These are phyloP conservation scores for Bacidia gigantensis DNA, from an alignment of 495 filamentous ascomycete genomes.

Conservation along the genomic window DNA sequence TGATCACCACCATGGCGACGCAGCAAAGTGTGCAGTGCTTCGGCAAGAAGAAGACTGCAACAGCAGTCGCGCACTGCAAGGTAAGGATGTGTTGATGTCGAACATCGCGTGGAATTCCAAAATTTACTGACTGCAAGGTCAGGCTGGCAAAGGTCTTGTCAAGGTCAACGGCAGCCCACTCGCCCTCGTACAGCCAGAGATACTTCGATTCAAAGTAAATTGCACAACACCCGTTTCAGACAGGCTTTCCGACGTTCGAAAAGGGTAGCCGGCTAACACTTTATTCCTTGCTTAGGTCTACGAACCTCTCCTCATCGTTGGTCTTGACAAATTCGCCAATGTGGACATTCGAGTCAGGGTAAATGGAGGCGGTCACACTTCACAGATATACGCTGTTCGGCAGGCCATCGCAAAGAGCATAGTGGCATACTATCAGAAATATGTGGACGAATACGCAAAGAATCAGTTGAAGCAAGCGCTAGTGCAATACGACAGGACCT, in stretches of 20 bases:
- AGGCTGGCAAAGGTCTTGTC: constrained; percentile 87
- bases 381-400: constrained; percentile 96
- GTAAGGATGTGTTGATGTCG: constrained; percentile 34
- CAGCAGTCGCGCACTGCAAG: constrained; percentile 89
- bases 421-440: constrained; percentile 99
- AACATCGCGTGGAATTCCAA: neutral
- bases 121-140: constrained; percentile 12
- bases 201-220: constrained; percentile 87
- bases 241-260: no score
- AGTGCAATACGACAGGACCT: constrained; percentile 86
- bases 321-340: constrained; percentile 87
- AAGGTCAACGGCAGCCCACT: constrained; percentile 98
- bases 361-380: constrained; percentile 92
- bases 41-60: constrained; percentile 86
- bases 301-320: constrained; percentile 93
- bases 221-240: no score
- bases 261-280: no score
- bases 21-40: constrained; percentile 85
- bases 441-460: constrained; percentile 99
- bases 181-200: constrained; percentile 82
- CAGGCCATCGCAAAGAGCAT: constrained; percentile 98
- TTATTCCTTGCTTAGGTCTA: constrained; percentile 54
- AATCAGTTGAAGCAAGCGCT: constrained; percentile 94
- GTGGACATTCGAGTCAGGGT: constrained; percentile 98
- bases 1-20: constrained; percentile 50